phyloP scores from a whole-genome alignment of 345 rosid genomes.

The Corchorus capsularis region DNA sequence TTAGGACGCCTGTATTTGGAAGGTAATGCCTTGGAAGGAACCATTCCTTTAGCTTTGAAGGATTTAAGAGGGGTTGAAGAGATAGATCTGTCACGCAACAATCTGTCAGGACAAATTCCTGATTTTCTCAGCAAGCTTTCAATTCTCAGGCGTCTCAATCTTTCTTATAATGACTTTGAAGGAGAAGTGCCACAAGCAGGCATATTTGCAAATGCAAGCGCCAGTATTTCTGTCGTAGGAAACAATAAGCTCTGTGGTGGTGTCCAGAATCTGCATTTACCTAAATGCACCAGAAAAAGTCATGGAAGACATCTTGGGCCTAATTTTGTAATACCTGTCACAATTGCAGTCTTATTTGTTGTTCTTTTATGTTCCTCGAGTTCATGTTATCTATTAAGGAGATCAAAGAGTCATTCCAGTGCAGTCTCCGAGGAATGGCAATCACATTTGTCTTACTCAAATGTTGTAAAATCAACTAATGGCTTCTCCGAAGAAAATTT shows the following conservation, averaged over 20 bases:
- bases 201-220: conserved; percentile 3
- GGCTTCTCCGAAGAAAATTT: conserved; percentile 17
- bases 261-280: neutral
- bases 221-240: neutral
- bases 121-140: neutral
- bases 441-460: conserved; percentile 5
- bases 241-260: conserved; percentile 12
- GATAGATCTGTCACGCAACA: neutral
- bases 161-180: neutral
- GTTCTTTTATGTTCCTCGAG: neutral
- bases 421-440: neutral
- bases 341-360: neutral
- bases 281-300: neutral
- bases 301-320: neutral
- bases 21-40: neutral
- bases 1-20: conserved; percentile 3
- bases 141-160: neutral
- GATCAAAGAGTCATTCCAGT: neutral
- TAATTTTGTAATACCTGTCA: neutral
- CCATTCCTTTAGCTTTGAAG: neutral
- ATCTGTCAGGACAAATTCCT: neutral
- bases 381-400: neutral
- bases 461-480: conserved; percentile 5
- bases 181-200: neutral
- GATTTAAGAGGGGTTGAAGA: neutral